Evolutionary conservation across 2,329 filamentous ascomycete species (phyloP).

Genomic region (Fusarium sp.): DNA sequence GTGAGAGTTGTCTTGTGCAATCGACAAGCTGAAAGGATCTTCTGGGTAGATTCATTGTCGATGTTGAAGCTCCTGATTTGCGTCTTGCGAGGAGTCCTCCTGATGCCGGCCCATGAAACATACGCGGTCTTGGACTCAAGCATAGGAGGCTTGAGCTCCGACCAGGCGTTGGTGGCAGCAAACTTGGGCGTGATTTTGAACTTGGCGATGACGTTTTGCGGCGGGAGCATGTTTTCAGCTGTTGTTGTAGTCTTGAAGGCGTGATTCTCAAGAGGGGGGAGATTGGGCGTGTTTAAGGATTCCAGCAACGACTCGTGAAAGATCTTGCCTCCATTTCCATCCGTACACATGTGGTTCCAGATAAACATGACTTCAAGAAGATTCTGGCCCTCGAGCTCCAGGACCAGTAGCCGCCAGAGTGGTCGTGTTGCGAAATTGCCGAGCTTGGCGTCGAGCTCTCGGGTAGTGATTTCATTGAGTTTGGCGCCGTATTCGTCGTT

Average conservation of each 20-base stretch:
- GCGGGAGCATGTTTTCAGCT: not conserved
- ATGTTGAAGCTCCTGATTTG: not conserved
- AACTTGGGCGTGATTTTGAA: not conserved
- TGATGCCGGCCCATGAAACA: not conserved
- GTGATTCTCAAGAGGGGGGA: not conserved
- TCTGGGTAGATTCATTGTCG: not conserved
- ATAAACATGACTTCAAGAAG: slow-evolving; percentile 16
- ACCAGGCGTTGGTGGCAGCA: not conserved
- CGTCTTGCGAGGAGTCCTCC: not conserved
- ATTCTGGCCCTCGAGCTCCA: not conserved
- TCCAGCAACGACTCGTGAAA: slow-evolving; percentile 24
- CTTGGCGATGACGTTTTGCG: not conserved
- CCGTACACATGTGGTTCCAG: slow-evolving; percentile 19
- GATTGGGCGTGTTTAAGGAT: slow-evolving; percentile 1
- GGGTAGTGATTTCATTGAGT: not conserved
- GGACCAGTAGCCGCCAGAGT: not conserved
- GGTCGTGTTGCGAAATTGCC: not conserved
- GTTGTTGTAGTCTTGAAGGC: not conserved
- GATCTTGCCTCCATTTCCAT: slow-evolving; percentile 27
- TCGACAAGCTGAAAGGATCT: not conserved
- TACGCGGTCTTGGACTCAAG: not conserved
- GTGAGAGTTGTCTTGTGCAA: not conserved
- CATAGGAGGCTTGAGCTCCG: not conserved
- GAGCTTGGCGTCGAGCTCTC: not conserved
- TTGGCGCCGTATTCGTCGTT: not conserved